Evolutionary conservation across 164 flowering plant species (phyloP), one percentile per base, ranked within the genome.

Genomic region (Protea cynaroides): DNA sequence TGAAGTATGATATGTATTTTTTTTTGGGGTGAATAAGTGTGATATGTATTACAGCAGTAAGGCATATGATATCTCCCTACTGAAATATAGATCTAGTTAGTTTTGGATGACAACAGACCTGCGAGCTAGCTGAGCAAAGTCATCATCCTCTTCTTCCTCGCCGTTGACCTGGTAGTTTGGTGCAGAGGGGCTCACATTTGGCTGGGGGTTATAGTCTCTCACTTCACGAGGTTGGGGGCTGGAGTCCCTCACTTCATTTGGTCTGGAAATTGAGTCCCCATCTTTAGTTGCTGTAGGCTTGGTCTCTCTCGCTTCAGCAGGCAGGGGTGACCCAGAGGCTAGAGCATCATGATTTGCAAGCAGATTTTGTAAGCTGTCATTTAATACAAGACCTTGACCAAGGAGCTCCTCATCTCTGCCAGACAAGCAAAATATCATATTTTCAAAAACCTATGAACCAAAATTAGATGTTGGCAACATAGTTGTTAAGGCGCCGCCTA

Each of bases 121-220:
- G 78, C 92, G 81, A 62, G 97, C 96, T 22, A 93, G 79, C 71
- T 77, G 89, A 3, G 92, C 89, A 72, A 90, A 88, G 65, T 90
- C 97, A 77, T 93, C 97, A 56, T 93, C 96, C 75, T 86, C 95
- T 63, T 89, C 95, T 18, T 92, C 96, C 61, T 84, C 97, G 59
- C 82, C 92, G 49, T 74, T 84, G 23, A 66, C 36, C 21, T 65
- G 79, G 69, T 25, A 57, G 64, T 57, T 77, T 52, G 83, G 67
- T 7, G 78, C 29, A 63, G 74, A 38, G 34, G 79, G 34, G 9
- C 38, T 64, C 14, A 72, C 59, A 67, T 55, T 62, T 25, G 81
- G 65, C 59, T 46, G 72, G 54, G 75, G 75, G 65, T 76, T 75
- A 24, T 76, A 63, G 44, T 65, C 61, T 40, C 46, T 40, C 10